Base-by-base conservation (phyloP, 352 stramenopile genomes). In the Phytophthora parvispora region DNA sequence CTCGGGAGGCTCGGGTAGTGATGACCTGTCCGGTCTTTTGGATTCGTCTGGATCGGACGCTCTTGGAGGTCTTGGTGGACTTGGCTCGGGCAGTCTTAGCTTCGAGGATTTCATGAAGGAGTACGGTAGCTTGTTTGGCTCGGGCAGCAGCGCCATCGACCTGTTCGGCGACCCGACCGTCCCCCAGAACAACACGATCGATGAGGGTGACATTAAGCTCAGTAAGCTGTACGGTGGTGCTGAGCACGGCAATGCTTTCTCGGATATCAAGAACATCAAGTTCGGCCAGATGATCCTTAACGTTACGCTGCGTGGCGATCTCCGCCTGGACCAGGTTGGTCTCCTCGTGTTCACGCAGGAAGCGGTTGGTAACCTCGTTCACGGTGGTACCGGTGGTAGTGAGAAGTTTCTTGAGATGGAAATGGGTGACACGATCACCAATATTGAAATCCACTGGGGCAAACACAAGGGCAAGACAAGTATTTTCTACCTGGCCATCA, bases 401-500 rank as follows among this genome's bases (percentile, higher is more conserved):
- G 43, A 66, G 27, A 57, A 67, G 15, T 65, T 54, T 15, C 25
- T 75, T 25, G 61, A 62, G 43, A 47, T 63, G 1, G 25, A 69
- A 16, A 49, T 72, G 42, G 56, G 60, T 1, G 61, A 75, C 10
- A 45, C 32, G 0, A 68, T 78, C 6, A 49, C 25, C 6, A 20
- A 36, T 1, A n/a, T 78, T 0, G 71, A 78, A 59, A 48, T 78
- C 0, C 50, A 75, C 34, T 78, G 71, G 71, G 56, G 64, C 20
- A 72, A 75, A 47, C 51, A 75, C 24, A 68, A 71, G 18, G 45
- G 56, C 12, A 64, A 73, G 25, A 75, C 66, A 20, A 57, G 53
- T 24, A 75, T 78, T 24, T 78, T 75, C 49, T 75, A 75, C 51
- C 12, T 78, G 0, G 48, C 49, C 20, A 51, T 75, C 22, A 72